phyloP scores from a whole-genome alignment of 345 rosid genomes.

The Geranium rotundifolium region DNA sequence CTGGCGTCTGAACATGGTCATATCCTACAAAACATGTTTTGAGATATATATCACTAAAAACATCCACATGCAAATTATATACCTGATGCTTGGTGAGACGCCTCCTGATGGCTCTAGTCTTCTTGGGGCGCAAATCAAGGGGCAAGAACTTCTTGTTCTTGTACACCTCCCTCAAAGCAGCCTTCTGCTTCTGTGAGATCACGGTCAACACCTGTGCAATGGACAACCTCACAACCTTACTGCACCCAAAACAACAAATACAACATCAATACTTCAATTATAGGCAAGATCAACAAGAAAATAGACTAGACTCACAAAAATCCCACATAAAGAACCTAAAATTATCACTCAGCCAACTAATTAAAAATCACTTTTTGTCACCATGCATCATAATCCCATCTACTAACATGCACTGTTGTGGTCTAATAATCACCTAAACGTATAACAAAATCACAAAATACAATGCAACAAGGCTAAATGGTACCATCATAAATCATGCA shows the following conservation, averaged over 20 bases:
- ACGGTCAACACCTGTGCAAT: constrained; percentile 95
- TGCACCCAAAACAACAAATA: constrained; percentile 16
- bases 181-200: constrained; percentile 81
- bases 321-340: neutral
- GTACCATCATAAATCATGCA: neutral
- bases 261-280: no score
- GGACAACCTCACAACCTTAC: constrained; percentile 86
- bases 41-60: neutral
- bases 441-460: no score
- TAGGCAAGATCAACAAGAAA: no score
- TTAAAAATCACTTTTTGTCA: no score
- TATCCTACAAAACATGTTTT: no score
- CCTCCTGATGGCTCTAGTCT: constrained; percentile 89
- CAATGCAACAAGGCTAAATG: no score
- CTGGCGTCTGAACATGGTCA: no score
- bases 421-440: no score
- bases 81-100: constrained; percentile 95
- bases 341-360: no score
- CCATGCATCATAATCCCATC: no score
- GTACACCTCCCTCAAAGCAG: constrained; percentile 69
- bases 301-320: neutral
- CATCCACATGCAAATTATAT: neutral
- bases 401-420: no score
- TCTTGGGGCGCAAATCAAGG: constrained; percentile 89
- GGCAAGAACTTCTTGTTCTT: constrained; percentile 72